Base-by-base conservation (phyloP, 2,329 filamentous ascomycete genomes). In the Aspergillus proliferans region DNA sequence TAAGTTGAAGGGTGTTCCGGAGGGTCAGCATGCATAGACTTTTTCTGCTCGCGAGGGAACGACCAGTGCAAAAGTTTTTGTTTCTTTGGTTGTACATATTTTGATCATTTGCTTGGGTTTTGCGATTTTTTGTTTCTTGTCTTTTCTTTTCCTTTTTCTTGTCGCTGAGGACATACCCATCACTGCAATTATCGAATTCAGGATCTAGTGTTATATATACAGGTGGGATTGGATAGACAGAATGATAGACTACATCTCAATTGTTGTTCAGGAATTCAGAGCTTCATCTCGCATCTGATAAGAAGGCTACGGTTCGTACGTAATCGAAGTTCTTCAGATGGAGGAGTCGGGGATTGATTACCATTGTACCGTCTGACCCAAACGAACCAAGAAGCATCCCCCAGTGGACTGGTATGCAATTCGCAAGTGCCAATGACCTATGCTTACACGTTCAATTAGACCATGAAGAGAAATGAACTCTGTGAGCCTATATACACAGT, bases 21-120 rank as follows among this genome's bases (percentile, higher is more conserved):
- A 76, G 1, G 82, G 45, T n/a, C 46, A 85, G 84, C 86, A 89
- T 43, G 15, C 46, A 47, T 53, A 57, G 50, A 62, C 43, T 42
- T 15, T 26, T 26, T 18, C 18, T 36, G 14, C 14, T 18, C 18
- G 38, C 8, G 18, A 40, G 38, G 18, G 38, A 14, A 21, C 7
- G 38, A 10, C 18, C 15, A 22, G 9, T 19, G 9, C 2, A 55
- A 54, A 54, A 45, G 38, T 46, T 45, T 12, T 40, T 48, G 4
- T 12, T 52, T 40, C 6, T 40, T 47, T 21, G 22, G 22, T 40
- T 47, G n/a, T 47, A 45, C 14, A 46, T 51, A 46, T 47, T 19
- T 38, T 18, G 28, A 22, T 26, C 9, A 45, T 41, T 46, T 36
- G 43, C 19, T 19, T 39, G 26, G 21, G 24, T 34, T 21, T 21